Evolutionary conservation across 2,329 filamentous ascomycete species (phyloP).

Genomic region (Monosporascus cannonballus): DNA sequence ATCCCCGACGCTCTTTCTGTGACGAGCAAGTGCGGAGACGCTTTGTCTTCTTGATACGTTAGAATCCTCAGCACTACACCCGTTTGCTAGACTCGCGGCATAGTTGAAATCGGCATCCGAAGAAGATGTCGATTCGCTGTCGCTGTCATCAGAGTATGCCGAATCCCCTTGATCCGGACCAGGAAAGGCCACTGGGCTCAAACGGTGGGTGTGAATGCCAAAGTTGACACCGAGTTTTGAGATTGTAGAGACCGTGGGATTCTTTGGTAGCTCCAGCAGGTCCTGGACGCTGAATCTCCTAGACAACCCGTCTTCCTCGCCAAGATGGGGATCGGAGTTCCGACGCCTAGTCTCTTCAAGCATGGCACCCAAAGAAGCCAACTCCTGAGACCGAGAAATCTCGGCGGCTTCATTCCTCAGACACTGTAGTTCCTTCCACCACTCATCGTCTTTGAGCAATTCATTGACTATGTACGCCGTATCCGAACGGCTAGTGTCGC

Average conservation of each 20-base stretch:
- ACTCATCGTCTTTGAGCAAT: slow-evolving; percentile 64
- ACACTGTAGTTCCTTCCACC: slow-evolving; percentile 73
- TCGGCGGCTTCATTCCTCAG: slow-evolving; percentile 36
- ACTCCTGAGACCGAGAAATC: slow-evolving; percentile 36
- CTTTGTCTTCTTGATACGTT: slow-evolving; percentile 24
- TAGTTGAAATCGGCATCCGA: slow-evolving; percentile 31
- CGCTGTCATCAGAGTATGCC: slow-evolving; percentile 17
- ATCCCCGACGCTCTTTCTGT: slow-evolving; percentile 37
- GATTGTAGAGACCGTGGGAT: slow-evolving; percentile 46
- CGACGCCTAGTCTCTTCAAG: slow-evolving; percentile 38
- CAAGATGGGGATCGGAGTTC: slow-evolving; percentile 36
- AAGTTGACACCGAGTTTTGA: slow-evolving; percentile 58
- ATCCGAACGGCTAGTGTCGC: slow-evolving; percentile 48
- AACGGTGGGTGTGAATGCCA: slow-evolving; percentile 69
- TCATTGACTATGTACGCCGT: slow-evolving; percentile 57
- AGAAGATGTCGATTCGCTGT: slow-evolving; percentile 10
- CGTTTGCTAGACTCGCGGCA: slow-evolving; percentile 32
- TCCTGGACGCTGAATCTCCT: slow-evolving; percentile 47
- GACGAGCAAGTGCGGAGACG: slow-evolving; percentile 12
- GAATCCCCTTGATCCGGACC: slow-evolving; percentile 8
- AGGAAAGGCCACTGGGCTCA: slow-evolving; percentile 56
- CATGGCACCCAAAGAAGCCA: slow-evolving; percentile 37
- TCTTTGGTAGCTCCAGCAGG: slow-evolving; percentile 55
- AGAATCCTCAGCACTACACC: slow-evolving; percentile 33
- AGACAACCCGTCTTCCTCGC: slow-evolving; percentile 15